Conservation (phyloP, 306 rosid genomes). For the Pyrus bretschneideri region DNA sequence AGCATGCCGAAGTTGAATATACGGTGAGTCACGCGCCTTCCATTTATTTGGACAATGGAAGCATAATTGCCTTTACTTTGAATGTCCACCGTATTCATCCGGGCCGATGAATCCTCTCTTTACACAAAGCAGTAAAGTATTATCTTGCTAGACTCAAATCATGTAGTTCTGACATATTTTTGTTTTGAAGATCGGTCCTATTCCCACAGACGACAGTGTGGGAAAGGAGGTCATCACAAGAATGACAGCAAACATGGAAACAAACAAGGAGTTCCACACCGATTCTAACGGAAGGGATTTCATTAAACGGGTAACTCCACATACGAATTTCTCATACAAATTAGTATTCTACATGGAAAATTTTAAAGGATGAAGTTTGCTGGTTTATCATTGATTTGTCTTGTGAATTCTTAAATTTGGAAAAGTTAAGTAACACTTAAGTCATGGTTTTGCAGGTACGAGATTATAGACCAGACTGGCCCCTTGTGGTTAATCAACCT, state of each 20-base stretch:
- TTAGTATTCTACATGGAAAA: background rate
- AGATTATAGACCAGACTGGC: slow-evolving; percentile 74
- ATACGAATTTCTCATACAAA: background rate
- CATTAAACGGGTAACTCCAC: slow-evolving; percentile 60
- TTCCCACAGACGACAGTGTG: slow-evolving; percentile 63
- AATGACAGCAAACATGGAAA: slow-evolving; percentile 69
- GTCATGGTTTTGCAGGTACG: slow-evolving; percentile 52
- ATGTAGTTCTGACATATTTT: slow-evolving; percentile 24
- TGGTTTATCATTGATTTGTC: background rate
- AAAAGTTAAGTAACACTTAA: background rate
- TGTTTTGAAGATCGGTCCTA: slow-evolving; percentile 76
- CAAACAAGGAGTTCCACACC: slow-evolving; percentile 67
- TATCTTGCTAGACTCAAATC: background rate
- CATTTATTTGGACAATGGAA: background rate
- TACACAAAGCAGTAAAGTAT: background rate
- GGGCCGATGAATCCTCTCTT: background rate
- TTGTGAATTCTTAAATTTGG: background rate
- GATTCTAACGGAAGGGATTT: slow-evolving; percentile 93
- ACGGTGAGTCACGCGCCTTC: slow-evolving; percentile 52
- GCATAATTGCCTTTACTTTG: too few relatives aligned
- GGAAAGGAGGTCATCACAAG: slow-evolving; percentile 83
- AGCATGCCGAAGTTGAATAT: slow-evolving; percentile 85
- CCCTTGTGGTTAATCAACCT: slow-evolving; percentile 69
- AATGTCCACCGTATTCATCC: background rate
- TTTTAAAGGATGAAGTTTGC: background rate